Evolutionary conservation across 345 rosid species (phyloP), one percentile per base, ranked within the genome.

Genomic region (Dimocarpus longan): DNA sequence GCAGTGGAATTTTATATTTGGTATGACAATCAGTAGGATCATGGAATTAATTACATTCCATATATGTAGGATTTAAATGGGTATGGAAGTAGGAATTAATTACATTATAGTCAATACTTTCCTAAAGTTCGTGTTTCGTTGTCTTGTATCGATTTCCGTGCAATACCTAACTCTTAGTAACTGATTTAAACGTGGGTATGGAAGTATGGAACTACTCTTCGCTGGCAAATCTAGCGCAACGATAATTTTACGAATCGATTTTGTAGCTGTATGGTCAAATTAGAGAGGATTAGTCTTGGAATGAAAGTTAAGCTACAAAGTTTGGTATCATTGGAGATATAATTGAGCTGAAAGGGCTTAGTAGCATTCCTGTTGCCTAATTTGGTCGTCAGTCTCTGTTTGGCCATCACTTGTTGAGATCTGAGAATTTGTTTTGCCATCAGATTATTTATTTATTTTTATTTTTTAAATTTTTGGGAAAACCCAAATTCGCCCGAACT

Each of bases 21-120:
- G 24, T 59, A 46, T 67, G 74, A 19, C 54, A 44, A 73, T 70
- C 26, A 68, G 44, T 71, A 66, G 78, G n/a, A 19, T 76, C 28
- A 48, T 46, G 37, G 42, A 57, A 71, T 66, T 37, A 15, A 48
- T 71, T 46, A 26, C n/a, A 37, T 21, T 21, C 19, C 65, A 42
- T 59, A 52, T 28, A 22, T 48, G 11, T 75, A 43, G 39, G 52
- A 52, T 76, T 71, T 39, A 62, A 26, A n/a, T 59, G 54, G 10
- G 8, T n/a, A n/a, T n/a, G n/a, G n/a, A n/a, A n/a, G n/a, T n/a
- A n/a, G n/a, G n/a, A n/a, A n/a, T n/a, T n/a, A n/a, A n/a, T n/a
- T 42, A 12, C 32, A 73, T 32, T 13, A 8, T 62, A 40, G 37
- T 74, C 70, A 52, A 80, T 46, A 26, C 43, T 39, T 69, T 68